Base-by-base conservation (phyloP, 2,329 filamentous ascomycete genomes). In the Penicillium sp. region DNA sequence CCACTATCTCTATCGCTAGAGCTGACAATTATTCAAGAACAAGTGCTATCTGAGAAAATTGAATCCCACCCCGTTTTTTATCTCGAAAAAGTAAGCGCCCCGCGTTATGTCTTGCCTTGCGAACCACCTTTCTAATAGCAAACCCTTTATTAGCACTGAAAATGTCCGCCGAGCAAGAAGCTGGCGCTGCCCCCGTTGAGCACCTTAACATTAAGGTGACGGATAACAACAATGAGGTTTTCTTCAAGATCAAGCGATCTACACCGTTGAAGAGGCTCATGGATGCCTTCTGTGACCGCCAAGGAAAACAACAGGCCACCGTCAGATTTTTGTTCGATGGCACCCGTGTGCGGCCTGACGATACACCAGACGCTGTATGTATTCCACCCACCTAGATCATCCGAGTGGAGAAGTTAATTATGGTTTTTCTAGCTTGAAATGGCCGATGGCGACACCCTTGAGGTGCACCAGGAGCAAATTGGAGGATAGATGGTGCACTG, bases 151-250 rank as follows among this genome's bases (percentile, higher is more conserved):
- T 9, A 22, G 25, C 6, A 11, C n/a, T 13, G 13, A 47, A 30
- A 9, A 54, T 54, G 49, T 48, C 49, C 10, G 46, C 44, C 9
- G 51, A 51, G 18, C 40, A 49, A 13, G 49, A 49, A 35, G 37
- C 35, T 8, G 34, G 32, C 2, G 43, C 50, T 4, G 60, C 72
- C 15, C 69, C 72, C 39, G 72, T 72, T 18, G 90, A 96, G 69
- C 92, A 98, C 67, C 74, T 98, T 4, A 98, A 98, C 71, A 96
- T 98, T 71, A 98, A 98, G 66, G 92, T 98, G 10, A 96, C 92
- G 0, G 92, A 98, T 57, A 95, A 94, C 72, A 95, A 95, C 72
- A 98, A 98, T 65, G 92, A 98, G 64, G 90, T 98, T 56, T 98
- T 96, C 68, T 98, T 98, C 75, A 98, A 98, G 75, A 98, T 98